A percentile compares a stretch with the other conserved stretches of the same genome.
phyloP scores from a whole-genome alignment of 805 yeast genomes.

The Starmerella ratchasimensis region DNA sequence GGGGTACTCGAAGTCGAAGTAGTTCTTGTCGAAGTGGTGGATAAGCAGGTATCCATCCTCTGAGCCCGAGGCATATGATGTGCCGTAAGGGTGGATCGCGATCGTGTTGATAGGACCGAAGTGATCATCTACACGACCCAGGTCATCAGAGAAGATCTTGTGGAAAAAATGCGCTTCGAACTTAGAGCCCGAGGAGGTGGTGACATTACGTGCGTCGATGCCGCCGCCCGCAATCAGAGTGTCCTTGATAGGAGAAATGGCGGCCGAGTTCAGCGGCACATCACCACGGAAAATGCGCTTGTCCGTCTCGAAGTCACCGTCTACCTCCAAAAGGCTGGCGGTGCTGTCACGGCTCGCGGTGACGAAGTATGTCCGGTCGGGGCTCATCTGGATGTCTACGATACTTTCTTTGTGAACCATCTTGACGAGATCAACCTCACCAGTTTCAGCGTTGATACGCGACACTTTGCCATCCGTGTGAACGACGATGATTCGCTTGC shows the following conservation, averaged over 20 bases:
- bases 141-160: slow-evolving; percentile 86
- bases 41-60: slow-evolving; percentile 96
- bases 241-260: slow-evolving; percentile 85
- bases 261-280: slow-evolving; percentile 90
- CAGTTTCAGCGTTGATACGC: slow-evolving; percentile 64
- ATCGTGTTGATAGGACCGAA: slow-evolving; percentile 95
- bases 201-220: slow-evolving; percentile 96
- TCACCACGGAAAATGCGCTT: slow-evolving; percentile 71
- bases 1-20: slow-evolving; percentile 85
- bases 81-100: slow-evolving; percentile 89
- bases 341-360: slow-evolving; percentile 87
- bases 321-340: slow-evolving; percentile 66
- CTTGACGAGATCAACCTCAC: slow-evolving; percentile 46
- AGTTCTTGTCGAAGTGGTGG: slow-evolving; percentile 83
- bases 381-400: slow-evolving; percentile 82
- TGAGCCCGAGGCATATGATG: slow-evolving; percentile 90
- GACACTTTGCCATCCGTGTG: slow-evolving; percentile 78
- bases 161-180: slow-evolving; percentile 95
- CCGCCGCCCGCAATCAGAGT: slow-evolving; percentile 95
- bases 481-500: slow-evolving; percentile 64
- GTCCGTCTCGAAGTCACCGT: slow-evolving; percentile 40
- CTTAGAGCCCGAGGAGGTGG: slow-evolving; percentile 95
- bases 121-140: slow-evolving; percentile 95
- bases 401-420: slow-evolving; percentile 59
- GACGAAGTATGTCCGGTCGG: slow-evolving; percentile 77